A percentile compares a stretch with the other conserved stretches of the same genome.
These are phyloP conservation scores for Melaleuca quinquenervia DNA, from an alignment of 345 rosid species.

Conservation along the genomic window DNA sequence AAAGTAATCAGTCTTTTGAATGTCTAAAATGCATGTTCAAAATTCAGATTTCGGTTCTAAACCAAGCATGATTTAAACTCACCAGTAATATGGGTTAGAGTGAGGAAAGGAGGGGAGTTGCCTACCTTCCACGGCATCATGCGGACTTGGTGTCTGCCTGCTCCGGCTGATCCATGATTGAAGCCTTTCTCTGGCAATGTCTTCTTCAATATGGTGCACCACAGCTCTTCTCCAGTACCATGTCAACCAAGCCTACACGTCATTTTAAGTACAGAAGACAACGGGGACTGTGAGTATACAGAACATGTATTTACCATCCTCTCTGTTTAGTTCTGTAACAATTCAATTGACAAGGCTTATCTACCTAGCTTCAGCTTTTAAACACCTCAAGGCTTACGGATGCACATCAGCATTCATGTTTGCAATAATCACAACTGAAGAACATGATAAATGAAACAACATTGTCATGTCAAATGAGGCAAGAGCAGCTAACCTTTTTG, in stretches of 20 bases:
- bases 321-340: neutral
- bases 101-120: neutral
- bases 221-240: slow-evolving; percentile 81
- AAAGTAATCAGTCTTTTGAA: neutral
- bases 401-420: neutral
- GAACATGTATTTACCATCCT: neutral
- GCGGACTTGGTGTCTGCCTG: slow-evolving; percentile 51
- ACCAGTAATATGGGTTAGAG: neutral
- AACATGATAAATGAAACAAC: neutral
- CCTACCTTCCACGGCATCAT: slow-evolving; percentile 76
- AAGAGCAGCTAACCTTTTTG: neutral
- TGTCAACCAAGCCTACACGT: slow-evolving; percentile 62
- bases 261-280: neutral
- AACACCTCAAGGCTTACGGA: neutral
- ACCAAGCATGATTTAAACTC: neutral
- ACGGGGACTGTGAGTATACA: neutral
- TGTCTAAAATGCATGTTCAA: neutral
- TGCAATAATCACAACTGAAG: neutral
- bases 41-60: neutral
- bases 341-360: neutral
- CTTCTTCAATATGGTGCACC: slow-evolving; percentile 63
- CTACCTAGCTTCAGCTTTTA: neutral
- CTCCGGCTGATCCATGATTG: slow-evolving; percentile 56
- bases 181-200: slow-evolving; percentile 64
- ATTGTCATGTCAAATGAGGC: neutral